Base-by-base conservation (phyloP, 2,329 filamentous ascomycete genomes). In the Claviceps sp. region DNA sequence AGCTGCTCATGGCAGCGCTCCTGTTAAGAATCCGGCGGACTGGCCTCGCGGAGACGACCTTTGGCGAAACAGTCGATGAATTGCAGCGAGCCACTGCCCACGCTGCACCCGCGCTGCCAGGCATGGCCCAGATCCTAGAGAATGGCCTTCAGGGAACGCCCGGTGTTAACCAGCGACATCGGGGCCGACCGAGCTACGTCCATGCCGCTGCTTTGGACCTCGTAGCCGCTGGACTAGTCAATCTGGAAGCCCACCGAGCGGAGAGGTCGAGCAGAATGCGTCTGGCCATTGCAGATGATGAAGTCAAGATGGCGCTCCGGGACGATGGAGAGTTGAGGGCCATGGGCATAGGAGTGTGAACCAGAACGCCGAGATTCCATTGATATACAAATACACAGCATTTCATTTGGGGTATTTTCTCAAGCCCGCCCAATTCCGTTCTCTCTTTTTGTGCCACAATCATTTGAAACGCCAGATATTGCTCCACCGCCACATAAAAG, bases 51-150 rank as follows among this genome's bases (percentile, higher is more conserved):
- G 93, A 98, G 70, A 90, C 88, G 51, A 85, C 89, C 0, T 81
- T 95, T 54, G 89, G 89, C 19, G 93, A 97, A 58, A 84, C 96
- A 5, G 73, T 95, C 6, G 89, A 95, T 59, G 93, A 98, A 52
- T 61, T 72, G 24, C 80, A 38, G 70, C 61, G 67, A 17, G 64
- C 66, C 7, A 64, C 63, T 11, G 63, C 65, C 8, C 62, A 65
- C 51, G 61, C 66, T 17, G 62, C 68, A 30, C 57, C 65, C 7
- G 61, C 64, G n/a, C 61, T 66, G 6, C 63, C 65, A 4, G 67
- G 66, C 37, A 67, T 70, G 61, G 64, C 65, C 1, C 63, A 67
- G 10, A 65, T 70, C 30, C 62, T 70, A 16, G 56, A 60, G 5
- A 62, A 55, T 24, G 59, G 62, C 47, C 51, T 64, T 14, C 64